Evolutionary conservation across 1,139 yeast species (phyloP), one percentile per base, ranked within the genome.

Genomic region (Pichia sp.): DNA sequence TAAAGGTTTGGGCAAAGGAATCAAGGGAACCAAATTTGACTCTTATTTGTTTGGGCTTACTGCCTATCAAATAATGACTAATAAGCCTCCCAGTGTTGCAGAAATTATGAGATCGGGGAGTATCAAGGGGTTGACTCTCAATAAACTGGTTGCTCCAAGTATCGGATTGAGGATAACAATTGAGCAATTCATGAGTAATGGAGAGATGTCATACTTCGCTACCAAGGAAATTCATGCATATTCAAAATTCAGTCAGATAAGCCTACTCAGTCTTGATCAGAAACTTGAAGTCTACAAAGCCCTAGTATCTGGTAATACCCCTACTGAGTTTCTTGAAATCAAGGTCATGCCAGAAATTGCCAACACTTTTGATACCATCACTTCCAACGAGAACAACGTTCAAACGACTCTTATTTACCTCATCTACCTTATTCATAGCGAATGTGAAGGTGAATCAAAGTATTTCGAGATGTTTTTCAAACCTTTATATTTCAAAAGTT

Each of bases 311-410:
- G 66, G 70, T 32, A 47, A 45, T 4, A 41, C 66, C 1, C 89
- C 95, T 0, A 77, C 79, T 0, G 87, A 86, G 1, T 82, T 82
- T 58, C 72, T 87, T 52, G 84, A 84, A 52, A 72, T 78, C 58
- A 80, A 80, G 60, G 72, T 89, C n/a, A 68, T 90, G 40, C 95
- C 96, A 0, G 89, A 85, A 62, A 69, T 88, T 32, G 73, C 79
- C n/a, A 70, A 70, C 4, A 72, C 75, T 49, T 73, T 78, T 58
- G 57, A 57, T 26, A 46, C 49, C 0, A 45, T 54, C 3, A 43
- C 57, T 6, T 50, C 59, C 13, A 62, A 63, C 45, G 64, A 62
- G 16, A 52, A 59, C 31, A 63, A 61, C 23, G 53, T 57, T 11
- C 67, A 65, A 50, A 72, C 84, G 6, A 67, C 74, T 6, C 61